Evolutionary conservation across 495 filamentous ascomycete genomes (phyloP), one percentile per base, ranked within the genome.

Genomic region (Jackrogersella multiformis): DNA sequence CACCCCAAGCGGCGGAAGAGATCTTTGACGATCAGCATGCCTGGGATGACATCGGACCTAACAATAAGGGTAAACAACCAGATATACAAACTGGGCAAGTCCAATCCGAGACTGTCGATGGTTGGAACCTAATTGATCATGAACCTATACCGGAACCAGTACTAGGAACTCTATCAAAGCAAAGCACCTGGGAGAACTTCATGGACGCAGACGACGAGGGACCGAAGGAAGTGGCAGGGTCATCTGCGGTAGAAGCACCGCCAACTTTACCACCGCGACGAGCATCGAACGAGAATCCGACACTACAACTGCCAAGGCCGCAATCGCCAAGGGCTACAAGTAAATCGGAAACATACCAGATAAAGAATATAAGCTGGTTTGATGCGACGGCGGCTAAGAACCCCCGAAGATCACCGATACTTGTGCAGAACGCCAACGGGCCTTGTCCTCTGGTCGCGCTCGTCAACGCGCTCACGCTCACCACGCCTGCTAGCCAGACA

Each of bases 381-480:
- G 80, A 84, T 62, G 66, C 70, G 24, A 76, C 65, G 24, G 73
- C 78, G 20, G 41, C 70, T 15, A 68, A 74, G 49, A 79, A 82
- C 56, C 78, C 79, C 9, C 76, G 78, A 59, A 75, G 58, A n/a
- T 79, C 93, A 2, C 93, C 95, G 1, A 90, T 97, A 34, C 81
- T 99, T 21, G 87, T 94, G 2, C 94, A 99, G 71, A 97, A 97
- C 62, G 86, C 88, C 44, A 97, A 99, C 73, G 94, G 94, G 1
- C 95, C 95, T 10, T 99, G 95, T 72, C 95, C 95, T 6, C 80
- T 98, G 5, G 87, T 99, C 18, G 95, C 95, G 2, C 85, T 99
- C 1, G 94, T 99, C 53, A 99, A 99, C 74, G 94, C 94, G 0
- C 81, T 99, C 20, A 89, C 90, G 0, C 80, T 99, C 20, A 91